These are phyloP conservation scores for Quillaja saponaria DNA, from an alignment of 306 rosid genomes.

Conservation along the genomic window DNA sequence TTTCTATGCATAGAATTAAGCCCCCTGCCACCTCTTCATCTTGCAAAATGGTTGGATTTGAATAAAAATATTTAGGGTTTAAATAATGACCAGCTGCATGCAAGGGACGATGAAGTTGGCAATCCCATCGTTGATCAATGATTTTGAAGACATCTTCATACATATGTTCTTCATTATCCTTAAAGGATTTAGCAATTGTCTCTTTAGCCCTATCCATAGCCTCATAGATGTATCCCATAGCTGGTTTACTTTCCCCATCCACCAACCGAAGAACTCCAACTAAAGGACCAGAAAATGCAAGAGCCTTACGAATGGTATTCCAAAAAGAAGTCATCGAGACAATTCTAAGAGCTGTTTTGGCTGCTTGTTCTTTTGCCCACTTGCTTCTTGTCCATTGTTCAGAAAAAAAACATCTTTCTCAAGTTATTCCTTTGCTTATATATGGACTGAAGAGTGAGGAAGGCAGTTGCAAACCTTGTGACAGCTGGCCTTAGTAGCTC, in stretches of 20 bases:
- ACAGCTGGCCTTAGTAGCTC: slow-evolving; percentile 10
- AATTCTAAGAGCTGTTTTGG: background rate
- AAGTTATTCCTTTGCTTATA: background rate
- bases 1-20: background rate
- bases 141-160: background rate
- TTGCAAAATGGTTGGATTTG: background rate
- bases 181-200: background rate
- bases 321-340: background rate
- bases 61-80: background rate
- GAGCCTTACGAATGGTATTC: background rate
- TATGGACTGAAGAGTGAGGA: background rate
- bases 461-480: slow-evolving; percentile 16
- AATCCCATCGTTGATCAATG: background rate
- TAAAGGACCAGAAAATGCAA: no score
- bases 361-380: background rate
- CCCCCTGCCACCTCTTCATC: background rate
- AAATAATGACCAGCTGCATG: background rate
- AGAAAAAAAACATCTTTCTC: background rate
- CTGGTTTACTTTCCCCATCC: background rate
- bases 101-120: background rate
- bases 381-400: background rate
- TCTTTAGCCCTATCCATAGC: background rate
- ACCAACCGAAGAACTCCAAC: no score
- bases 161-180: background rate
- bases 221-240: slow-evolving; percentile 9